Conservation (phyloP, 2,329 filamentous ascomycete species). For the Penicillium sp. region DNA sequence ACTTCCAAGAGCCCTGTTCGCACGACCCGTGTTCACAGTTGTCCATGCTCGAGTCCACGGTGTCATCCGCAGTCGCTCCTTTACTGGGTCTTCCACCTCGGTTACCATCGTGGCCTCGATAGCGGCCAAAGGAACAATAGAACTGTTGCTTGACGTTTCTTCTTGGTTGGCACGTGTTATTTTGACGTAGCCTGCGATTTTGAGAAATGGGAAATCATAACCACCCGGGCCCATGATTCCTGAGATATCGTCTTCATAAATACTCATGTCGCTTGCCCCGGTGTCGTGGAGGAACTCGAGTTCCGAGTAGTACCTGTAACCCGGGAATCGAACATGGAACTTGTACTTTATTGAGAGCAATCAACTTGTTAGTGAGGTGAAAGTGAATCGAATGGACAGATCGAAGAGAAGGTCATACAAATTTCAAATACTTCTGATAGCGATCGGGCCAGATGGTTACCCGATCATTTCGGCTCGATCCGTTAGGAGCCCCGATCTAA, state of each 20-base stretch:
- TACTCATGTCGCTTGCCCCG: background rate
- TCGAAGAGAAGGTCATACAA: background rate
- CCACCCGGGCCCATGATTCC: background rate
- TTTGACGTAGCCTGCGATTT: background rate
- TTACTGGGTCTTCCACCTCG: background rate
- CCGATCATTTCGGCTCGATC: background rate
- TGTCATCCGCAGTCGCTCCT: background rate
- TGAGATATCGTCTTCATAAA: background rate
- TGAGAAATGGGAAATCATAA: background rate
- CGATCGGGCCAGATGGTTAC: background rate
- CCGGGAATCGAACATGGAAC: background rate
- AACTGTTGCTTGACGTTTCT: background rate
- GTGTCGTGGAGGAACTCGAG: background rate
- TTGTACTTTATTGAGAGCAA: background rate
- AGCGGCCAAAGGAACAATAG: background rate
- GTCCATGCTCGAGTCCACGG: constrained; percentile 1
- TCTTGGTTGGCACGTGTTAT: background rate
- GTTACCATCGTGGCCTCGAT: background rate
- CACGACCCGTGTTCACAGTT: background rate
- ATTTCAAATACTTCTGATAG: background rate
- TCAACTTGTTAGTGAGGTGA: background rate
- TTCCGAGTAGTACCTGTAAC: background rate
- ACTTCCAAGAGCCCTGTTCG: background rate
- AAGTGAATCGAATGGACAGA: too few relatives aligned
- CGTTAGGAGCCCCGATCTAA: background rate